Conservation (phyloP, 495 filamentous ascomycete species). For the Recurvomyces mirabilis region DNA sequence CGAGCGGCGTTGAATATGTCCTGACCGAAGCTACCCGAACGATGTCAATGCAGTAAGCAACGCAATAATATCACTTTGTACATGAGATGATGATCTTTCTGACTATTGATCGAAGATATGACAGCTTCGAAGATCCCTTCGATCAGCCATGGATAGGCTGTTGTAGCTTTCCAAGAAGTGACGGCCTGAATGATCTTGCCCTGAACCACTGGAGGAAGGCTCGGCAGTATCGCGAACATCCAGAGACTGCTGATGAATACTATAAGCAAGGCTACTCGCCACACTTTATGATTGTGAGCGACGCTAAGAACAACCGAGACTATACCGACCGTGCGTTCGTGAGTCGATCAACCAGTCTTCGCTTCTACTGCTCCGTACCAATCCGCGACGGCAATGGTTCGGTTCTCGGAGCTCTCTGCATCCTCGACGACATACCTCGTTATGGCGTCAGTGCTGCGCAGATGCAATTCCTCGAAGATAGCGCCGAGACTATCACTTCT, state of each 20-base stretch:
- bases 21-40: conserved; percentile 29
- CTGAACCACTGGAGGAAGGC: conserved; percentile 5
- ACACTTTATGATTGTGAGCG: conserved; percentile 6
- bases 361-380: conserved; percentile 16
- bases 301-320: neutral
- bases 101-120: neutral
- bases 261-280: conserved; percentile 3
- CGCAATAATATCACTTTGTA: neutral
- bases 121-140: conserved; percentile 9
- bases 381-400: conserved; percentile 8
- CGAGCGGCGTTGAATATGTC: conserved; percentile 30
- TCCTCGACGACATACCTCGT: conserved; percentile 12
- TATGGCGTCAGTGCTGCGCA: conserved; percentile 28
- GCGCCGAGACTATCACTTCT: conserved; percentile 33
- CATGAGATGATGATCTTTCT: neutral
- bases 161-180: conserved; percentile 4
- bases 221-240: neutral
- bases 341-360: conserved; percentile 1
- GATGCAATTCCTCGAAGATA: conserved; percentile 31
- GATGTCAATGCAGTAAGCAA: conserved; percentile 15
- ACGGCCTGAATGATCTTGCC: conserved; percentile 5
- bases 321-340: conserved; percentile 3
- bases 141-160: conserved; percentile 27
- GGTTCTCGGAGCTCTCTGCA: conserved; percentile 10
- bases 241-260: neutral